Conservation (phyloP, 2,329 filamentous ascomycete species). For the Monosporascus sp. region DNA sequence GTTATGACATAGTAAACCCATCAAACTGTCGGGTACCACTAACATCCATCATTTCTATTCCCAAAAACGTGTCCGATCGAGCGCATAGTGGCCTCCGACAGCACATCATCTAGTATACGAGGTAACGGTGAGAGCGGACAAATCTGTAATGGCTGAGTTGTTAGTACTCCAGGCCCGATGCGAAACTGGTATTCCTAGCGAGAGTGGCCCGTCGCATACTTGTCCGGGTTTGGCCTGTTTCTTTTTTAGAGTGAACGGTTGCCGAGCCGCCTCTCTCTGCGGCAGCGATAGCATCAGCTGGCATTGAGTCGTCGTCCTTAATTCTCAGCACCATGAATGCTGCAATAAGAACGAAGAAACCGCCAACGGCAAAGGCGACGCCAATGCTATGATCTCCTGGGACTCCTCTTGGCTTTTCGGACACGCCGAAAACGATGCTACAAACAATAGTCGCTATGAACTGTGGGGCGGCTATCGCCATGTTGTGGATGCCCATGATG, state of each 20-base stretch:
- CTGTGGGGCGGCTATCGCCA: constrained; percentile 86
- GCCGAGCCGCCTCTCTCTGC: constrained; percentile 37
- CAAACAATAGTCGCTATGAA: constrained; percentile 84
- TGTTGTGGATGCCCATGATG: constrained; percentile 92
- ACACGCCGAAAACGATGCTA: constrained; percentile 73
- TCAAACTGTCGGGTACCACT: no score
- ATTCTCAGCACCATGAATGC: constrained; percentile 67
- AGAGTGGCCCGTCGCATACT: constrained; percentile 41
- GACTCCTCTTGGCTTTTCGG: constrained; percentile 81
- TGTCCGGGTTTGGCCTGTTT: constrained; percentile 35
- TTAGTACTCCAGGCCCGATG: constrained; percentile 41
- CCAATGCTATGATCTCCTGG: constrained; percentile 83
- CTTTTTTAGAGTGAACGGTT: constrained; percentile 31
- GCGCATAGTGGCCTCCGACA: no score
- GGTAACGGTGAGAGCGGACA: no score
- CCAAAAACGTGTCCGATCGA: no score
- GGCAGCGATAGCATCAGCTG: constrained; percentile 32
- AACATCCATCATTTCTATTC: no score
- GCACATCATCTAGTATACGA: no score
- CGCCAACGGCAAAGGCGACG: constrained; percentile 80
- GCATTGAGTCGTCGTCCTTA: constrained; percentile 48
- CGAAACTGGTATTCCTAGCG: constrained; percentile 44
- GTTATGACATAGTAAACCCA: no score
- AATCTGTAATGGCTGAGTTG: constrained; percentile 3
- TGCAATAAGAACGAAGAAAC: constrained; percentile 69